Conservation (phyloP, 345 rosid species). For the Aurinia saxatilis region DNA sequence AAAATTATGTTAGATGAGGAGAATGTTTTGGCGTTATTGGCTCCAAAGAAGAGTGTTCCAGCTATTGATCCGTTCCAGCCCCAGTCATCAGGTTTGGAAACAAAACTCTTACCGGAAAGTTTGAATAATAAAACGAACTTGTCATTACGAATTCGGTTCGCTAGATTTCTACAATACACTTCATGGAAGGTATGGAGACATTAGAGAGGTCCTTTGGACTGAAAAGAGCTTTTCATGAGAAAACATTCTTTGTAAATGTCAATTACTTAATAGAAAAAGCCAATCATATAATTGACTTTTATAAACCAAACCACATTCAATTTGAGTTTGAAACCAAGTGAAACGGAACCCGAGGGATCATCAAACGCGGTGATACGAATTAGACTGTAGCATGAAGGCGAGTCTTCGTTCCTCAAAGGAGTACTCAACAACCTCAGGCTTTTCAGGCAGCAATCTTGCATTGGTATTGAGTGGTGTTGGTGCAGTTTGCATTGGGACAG, state of each 20-base stretch:
- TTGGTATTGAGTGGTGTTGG: conserved; percentile 37
- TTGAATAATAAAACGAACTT: background rate
- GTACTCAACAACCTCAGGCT: conserved; percentile 50
- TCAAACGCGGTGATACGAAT: conserved; percentile 45
- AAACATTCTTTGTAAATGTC: background rate
- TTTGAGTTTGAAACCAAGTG: conserved; percentile 1
- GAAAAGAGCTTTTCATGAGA: background rate
- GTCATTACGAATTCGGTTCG: background rate
- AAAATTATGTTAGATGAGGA: no score
- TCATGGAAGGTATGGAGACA: background rate
- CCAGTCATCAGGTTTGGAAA: no score
- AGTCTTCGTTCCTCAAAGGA: conserved; percentile 90
- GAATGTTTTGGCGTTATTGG: no score
- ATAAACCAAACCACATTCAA: conserved; percentile 13
- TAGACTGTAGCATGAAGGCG: conserved; percentile 54
- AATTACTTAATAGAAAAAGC: conserved; percentile 32
- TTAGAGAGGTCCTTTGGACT: background rate
- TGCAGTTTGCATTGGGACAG: conserved; percentile 81
- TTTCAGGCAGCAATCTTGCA: conserved; percentile 18
- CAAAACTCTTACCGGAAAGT: no score
- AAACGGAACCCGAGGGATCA: background rate
- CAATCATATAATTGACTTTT: conserved; percentile 50
- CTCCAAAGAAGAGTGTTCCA: no score
- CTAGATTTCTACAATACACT: background rate
- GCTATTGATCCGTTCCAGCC: no score